Evolutionary conservation across 306 rosid species (phyloP), one percentile per base, ranked within the genome.

Genomic region (Senna tora): DNA sequence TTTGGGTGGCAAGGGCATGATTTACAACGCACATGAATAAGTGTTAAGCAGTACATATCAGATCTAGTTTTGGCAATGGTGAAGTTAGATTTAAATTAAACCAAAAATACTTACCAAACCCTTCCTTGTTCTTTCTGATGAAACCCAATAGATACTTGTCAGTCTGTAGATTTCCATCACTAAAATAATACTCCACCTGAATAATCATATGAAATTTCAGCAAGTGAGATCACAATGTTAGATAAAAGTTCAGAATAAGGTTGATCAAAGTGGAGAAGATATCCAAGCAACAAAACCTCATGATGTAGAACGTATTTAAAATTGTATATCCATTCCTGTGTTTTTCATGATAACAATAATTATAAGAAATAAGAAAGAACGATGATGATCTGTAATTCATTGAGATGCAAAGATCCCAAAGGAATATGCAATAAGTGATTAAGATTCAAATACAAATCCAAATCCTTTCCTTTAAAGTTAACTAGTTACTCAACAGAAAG

Each of bases 101-200:
- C 51, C 47, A 64, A 43, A 43, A 17, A 62, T 6, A 62, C 6
- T 25, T 71, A 95, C 99, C 97, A 71, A 76, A 95, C 67, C 99
- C 97, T 71, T 94, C 91, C 81, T 89, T 95, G 84, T 88, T 91
- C 96, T 88, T 89, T 74, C 76, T 95, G 55, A 88, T 65, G 51
- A 88, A 74, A 69, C 81, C 77, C 84, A 74, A 25, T 81, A 95
- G 75, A 72, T 89, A 61, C 72, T 78, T 95, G 82, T 95, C 97
- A 19, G 19, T 76, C 7, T 87, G 82, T 74, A 95, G 80, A 71
- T 89, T 95, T 81, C 82, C 99, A 81, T 95, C 96, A 56, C 99
- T 88, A 50, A 91, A 89, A 80, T 95, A 95, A 77, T 88, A 95
- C 81, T 91, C 99, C 53, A 90, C 97, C 99, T 95, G 86, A 79